Percentiles rank a stretch among this genome's conserved stretches.
phyloP scores from a whole-genome alignment of 805 yeast genomes.

The Yarrowia sp. region DNA sequence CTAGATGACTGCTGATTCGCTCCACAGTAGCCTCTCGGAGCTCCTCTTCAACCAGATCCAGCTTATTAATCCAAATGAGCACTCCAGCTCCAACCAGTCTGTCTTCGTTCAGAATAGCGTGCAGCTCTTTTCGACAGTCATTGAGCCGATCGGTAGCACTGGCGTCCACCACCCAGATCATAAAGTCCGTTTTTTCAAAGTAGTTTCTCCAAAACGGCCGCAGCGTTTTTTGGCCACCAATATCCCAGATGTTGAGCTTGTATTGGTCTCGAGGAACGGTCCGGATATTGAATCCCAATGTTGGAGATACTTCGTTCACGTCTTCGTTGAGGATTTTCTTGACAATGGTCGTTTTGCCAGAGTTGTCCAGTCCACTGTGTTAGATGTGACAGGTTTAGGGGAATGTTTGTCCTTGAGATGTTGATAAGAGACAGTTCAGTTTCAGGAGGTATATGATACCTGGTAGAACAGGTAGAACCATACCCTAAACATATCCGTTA shows the following conservation, averaged over 20 bases:
- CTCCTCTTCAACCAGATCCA: conserved; percentile 50
- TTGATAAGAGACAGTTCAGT: no score
- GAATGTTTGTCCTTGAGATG: no score
- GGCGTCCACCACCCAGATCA: conserved; percentile 85
- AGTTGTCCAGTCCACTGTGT: conserved; percentile 70
- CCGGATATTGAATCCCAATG: conserved; percentile 83
- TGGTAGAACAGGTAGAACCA: no score
- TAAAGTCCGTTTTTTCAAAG: conserved; percentile 73
- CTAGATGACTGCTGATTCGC: conserved; percentile 32
- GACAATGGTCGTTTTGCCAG: conserved; percentile 87
- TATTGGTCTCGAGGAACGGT: conserved; percentile 45
- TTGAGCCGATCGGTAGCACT: conserved; percentile 54
- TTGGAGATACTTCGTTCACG: conserved; percentile 64
- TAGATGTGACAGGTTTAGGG: background rate
- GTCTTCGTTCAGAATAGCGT: conserved; percentile 60
- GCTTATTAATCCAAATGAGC: conserved; percentile 69
- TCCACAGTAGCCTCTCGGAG: conserved; percentile 26
- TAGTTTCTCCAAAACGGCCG: conserved; percentile 93
- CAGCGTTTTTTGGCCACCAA: conserved; percentile 84
- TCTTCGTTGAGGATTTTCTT: conserved; percentile 52
- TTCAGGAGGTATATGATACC: no score
- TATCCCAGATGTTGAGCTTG: conserved; percentile 55
- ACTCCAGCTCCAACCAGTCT: conserved; percentile 65
- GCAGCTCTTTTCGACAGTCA: conserved; percentile 65
- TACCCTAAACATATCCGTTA: no score